Evolutionary conservation across 2,329 filamentous ascomycete genomes (phyloP).

Genomic region (Claviceps citrina): DNA sequence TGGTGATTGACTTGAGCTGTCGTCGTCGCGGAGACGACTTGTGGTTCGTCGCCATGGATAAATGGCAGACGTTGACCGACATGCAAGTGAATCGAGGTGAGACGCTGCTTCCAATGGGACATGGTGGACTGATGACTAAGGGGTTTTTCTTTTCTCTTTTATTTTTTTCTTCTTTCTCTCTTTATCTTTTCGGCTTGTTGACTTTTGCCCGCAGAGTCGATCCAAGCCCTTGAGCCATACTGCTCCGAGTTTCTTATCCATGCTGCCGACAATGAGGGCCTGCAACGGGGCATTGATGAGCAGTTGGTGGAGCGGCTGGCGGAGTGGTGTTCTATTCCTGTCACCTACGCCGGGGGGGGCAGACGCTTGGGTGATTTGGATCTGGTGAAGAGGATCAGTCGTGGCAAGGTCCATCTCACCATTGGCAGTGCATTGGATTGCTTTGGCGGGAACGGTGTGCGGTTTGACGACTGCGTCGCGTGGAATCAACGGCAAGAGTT

Average conservation of each 20-base stretch:
- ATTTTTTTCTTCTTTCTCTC: neutral
- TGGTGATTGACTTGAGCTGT: slow-evolving; percentile 93
- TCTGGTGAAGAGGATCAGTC: slow-evolving; percentile 61
- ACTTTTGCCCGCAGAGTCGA: slow-evolving; percentile 46
- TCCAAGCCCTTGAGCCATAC: slow-evolving; percentile 68
- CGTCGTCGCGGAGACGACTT: slow-evolving; percentile 52
- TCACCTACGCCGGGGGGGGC: slow-evolving; percentile 94
- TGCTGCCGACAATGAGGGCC: slow-evolving; percentile 87
- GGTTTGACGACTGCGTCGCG: slow-evolving; percentile 71
- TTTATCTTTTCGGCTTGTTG: neutral
- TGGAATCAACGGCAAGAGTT: slow-evolving; percentile 53
- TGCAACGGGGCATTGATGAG: slow-evolving; percentile 83
- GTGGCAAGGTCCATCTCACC: slow-evolving; percentile 75
- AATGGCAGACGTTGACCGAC: slow-evolving; percentile 95
- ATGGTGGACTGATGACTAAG: neutral
- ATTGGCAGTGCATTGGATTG: slow-evolving; percentile 94
- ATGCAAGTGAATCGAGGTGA: slow-evolving; percentile 89
- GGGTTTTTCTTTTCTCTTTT: neutral
- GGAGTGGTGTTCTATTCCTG: slow-evolving; percentile 77
- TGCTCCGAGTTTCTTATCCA: slow-evolving; percentile 96
- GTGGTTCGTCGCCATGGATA: slow-evolving; percentile 98
- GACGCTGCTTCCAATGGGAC: too few relatives aligned
- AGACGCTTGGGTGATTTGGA: slow-evolving; percentile 69
- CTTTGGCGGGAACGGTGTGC: slow-evolving; percentile 78
- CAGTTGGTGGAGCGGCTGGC: slow-evolving; percentile 62